These are phyloP conservation scores for Cornus kousa DNA, from an alignment of 148 eudicot species.

Conservation along the genomic window DNA sequence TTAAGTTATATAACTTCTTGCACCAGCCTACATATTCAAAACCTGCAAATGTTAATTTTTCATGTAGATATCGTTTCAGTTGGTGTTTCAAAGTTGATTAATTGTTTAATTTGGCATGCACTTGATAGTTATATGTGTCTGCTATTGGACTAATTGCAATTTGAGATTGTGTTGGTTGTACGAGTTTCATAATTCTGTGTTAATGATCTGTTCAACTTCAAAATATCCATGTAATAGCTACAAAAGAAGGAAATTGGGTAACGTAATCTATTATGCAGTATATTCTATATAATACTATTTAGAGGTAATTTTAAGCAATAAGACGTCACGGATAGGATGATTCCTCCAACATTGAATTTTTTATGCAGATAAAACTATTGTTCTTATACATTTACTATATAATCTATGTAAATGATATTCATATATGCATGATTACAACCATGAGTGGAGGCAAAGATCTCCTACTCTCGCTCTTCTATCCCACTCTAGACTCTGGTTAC, in stretches of 20 bases:
- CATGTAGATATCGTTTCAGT: background rate
- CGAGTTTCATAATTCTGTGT: background rate
- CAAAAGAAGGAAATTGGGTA: background rate
- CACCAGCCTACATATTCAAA: background rate
- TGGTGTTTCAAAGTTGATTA: background rate
- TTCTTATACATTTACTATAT: background rate
- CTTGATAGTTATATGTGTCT: background rate
- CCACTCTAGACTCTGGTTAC: background rate
- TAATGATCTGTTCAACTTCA: background rate
- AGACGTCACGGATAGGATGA: background rate
- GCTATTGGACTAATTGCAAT: background rate
- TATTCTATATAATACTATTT: no score
- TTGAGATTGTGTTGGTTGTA: background rate
- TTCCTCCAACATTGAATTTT: background rate
- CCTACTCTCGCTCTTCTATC: background rate
- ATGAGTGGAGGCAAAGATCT: background rate
- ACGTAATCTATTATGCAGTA: background rate
- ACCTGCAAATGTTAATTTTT: background rate
- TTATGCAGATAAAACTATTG: background rate
- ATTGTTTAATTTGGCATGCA: background rate
- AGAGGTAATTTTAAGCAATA: background rate
- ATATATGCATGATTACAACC: no score
- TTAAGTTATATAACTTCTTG: background rate
- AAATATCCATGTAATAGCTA: background rate
- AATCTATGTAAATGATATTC: background rate